Base-by-base conservation (phyloP, 1,284 basidiomycete species). In the Heterobasidion irregulare region DNA sequence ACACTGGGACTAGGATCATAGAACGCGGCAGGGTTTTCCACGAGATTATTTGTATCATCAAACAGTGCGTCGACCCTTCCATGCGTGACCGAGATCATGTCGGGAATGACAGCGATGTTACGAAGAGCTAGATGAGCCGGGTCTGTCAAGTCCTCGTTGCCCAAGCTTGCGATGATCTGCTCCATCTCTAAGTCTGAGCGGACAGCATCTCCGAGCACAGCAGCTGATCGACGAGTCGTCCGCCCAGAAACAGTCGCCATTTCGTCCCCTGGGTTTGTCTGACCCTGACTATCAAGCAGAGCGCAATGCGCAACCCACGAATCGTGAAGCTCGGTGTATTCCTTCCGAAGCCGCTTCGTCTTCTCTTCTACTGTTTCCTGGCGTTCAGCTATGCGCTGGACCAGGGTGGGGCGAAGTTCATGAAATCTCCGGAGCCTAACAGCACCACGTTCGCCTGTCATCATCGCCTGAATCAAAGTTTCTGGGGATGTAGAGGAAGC, bases 131-230 rank as follows among this genome's bases (percentile, higher is more conserved):
- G 83, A 61, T 90, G 83, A 61, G 83, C 91, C 0, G 95, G 94
- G 70, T 98, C 94, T 48, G 89, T 93, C 55, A 92, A 83, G 61
- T 96, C 95, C 59, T 95, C 92, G 62, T 89, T 92, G 50, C 94
- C 94, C 44, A 98, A 75, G 64, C 87, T 94, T 10, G 92, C 93
- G 55, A 98, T 86, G 65, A 98, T 95, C 71, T 95, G 94, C 65
- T 98, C 91, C 82, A 98, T 95, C 75, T 98, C 96, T 56, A 97
- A 80, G 69, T 98, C 96, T 16, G 94, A 94, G 1, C 93, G 84
- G 10, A 96, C 94, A 7, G 92, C 87, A 68, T 98, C 95, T 19
- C 93, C 92, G 59, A 93, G 77, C 16, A 71, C 72, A 0, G 86
- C 83, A 45, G 84, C 77, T 12, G 84, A 82, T 35, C 89, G 82